Conservation (phyloP, 2,329 filamentous ascomycete species). For the Aspergillus intermedius region DNA sequence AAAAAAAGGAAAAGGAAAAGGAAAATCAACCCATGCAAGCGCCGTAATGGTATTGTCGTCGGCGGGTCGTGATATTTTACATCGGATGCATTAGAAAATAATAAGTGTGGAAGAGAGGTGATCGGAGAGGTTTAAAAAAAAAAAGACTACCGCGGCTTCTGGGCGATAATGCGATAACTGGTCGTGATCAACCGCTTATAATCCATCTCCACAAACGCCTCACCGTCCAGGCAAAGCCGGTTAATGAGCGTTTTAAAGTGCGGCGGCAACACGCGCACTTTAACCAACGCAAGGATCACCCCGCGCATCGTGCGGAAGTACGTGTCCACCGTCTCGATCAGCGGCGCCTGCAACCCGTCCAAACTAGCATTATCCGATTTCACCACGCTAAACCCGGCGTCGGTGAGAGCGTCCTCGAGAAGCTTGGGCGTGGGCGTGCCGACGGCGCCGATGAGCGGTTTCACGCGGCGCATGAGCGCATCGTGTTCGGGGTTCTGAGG, state of each 20-base stretch:
- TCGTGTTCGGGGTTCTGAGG: slow-evolving; percentile 42
- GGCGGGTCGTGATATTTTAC: too few relatives aligned
- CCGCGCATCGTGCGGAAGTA: slow-evolving; percentile 49
- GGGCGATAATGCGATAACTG: slow-evolving; percentile 48
- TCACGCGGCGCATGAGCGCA: slow-evolving; percentile 49
- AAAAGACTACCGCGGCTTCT: slow-evolving; percentile 32
- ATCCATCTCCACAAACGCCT: slow-evolving; percentile 53
- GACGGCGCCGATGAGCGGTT: slow-evolving; percentile 51
- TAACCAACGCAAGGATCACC: slow-evolving; percentile 45
- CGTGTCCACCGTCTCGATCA: slow-evolving; percentile 50
- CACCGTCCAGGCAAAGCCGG: slow-evolving; percentile 47
- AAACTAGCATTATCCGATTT: slow-evolving; percentile 49
- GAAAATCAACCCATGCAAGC: too few relatives aligned
- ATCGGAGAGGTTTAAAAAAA: neutral
- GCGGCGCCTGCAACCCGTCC: slow-evolving; percentile 45
- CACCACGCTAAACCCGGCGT: slow-evolving; percentile 44
- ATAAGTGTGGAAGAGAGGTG: too few relatives aligned
- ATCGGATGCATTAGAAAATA: too few relatives aligned
- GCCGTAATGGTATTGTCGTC: too few relatives aligned
- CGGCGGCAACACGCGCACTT: slow-evolving; percentile 41
- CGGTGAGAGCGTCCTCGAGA: slow-evolving; percentile 41
- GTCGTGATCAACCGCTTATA: slow-evolving; percentile 48
- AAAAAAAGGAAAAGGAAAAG: too few relatives aligned
- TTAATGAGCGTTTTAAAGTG: slow-evolving; percentile 52
- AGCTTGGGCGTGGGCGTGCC: slow-evolving; percentile 47